These are phyloP conservation scores for Rehmannia glutinosa DNA, from an alignment of 257 asterid species.

Conservation along the genomic window DNA sequence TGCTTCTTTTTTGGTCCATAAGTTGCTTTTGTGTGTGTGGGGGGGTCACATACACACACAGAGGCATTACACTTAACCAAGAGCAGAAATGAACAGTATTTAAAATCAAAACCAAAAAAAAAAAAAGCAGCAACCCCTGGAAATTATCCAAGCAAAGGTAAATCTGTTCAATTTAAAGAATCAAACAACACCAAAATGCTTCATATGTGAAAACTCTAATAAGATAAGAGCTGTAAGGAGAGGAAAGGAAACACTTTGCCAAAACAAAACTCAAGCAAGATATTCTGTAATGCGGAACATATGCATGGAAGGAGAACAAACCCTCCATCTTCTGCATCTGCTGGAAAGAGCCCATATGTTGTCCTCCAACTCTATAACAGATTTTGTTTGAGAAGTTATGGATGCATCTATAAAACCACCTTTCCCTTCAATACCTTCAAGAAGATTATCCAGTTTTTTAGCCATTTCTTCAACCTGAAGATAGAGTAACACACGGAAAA, in stretches of 20 bases:
- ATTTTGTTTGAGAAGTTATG: constrained; percentile 45
- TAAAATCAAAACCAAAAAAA: too few species aligned
- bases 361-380: constrained; percentile 61
- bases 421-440: constrained; percentile 67
- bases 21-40: too few species aligned
- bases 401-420: constrained; percentile 87
- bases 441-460: constrained; percentile 59
- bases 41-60: not conserved
- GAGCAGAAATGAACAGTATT: too few species aligned
- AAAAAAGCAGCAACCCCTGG: not conserved
- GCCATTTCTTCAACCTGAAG: constrained; percentile 87
- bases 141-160: not conserved
- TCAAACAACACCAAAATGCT: not conserved
- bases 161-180: constrained; percentile 1
- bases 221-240: not conserved
- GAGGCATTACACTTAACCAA: not conserved
- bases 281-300: constrained; percentile 3
- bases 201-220: not conserved
- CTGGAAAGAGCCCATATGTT: constrained; percentile 59
- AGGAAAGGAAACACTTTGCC: not conserved
- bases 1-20: not conserved
- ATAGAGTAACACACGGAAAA: constrained; percentile 12
- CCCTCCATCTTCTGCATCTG: constrained; percentile 72
- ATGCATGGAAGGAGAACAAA: constrained; percentile 28
- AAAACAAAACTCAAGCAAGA: constrained; percentile 15